Percentiles rank a stretch among this genome's conserved stretches.
Conservation (phyloP, 306 rosid species). For the Vigna angularis region DNA sequence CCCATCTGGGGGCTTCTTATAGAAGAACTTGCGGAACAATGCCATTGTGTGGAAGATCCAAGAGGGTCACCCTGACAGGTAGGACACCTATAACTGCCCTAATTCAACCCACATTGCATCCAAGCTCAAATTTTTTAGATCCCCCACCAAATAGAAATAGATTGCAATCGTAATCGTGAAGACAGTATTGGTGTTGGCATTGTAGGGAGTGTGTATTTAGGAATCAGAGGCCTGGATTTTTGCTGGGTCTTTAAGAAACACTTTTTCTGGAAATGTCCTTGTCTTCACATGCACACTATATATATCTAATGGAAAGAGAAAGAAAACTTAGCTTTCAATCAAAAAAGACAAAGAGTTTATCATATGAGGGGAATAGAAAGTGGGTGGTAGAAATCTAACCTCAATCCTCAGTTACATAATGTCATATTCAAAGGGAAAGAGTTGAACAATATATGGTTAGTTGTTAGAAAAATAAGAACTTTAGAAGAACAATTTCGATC, state of each 20-base stretch:
- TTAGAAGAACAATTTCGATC: conserved; percentile 49
- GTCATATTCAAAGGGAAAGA: conserved; percentile 38
- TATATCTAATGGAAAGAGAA: conserved; percentile 43
- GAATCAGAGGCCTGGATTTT: conserved; percentile 68
- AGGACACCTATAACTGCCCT: conserved; percentile 46
- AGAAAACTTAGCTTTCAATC: conserved; percentile 87
- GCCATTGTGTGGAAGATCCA: conserved; percentile 79
- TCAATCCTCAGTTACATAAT: conserved; percentile 35
- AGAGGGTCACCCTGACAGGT: conserved; percentile 35
- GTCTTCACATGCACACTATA: conserved; percentile 66
- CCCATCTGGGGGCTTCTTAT: conserved; percentile 97
- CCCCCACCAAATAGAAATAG: conserved; percentile 46
- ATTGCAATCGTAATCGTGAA: conserved; percentile 49
- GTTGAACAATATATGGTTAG: conserved; percentile 24
- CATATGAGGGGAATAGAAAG: conserved; percentile 32
- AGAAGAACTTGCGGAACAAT: conserved; percentile 88
- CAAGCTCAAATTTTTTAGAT: conserved; percentile 46
- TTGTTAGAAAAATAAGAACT: conserved; percentile 19
- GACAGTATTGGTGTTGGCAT: conserved; percentile 39
- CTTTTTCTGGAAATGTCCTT: conserved; percentile 49
- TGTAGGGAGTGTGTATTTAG: conserved; percentile 61
- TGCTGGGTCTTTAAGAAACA: conserved; percentile 78
- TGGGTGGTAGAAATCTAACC: conserved; percentile 40
- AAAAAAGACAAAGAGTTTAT: conserved; percentile 51
- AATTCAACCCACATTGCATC: conserved; percentile 56